Evolutionary conservation across 2,329 filamentous ascomycete genomes (phyloP).

Genomic region (Pseudocercospora eumusae): DNA sequence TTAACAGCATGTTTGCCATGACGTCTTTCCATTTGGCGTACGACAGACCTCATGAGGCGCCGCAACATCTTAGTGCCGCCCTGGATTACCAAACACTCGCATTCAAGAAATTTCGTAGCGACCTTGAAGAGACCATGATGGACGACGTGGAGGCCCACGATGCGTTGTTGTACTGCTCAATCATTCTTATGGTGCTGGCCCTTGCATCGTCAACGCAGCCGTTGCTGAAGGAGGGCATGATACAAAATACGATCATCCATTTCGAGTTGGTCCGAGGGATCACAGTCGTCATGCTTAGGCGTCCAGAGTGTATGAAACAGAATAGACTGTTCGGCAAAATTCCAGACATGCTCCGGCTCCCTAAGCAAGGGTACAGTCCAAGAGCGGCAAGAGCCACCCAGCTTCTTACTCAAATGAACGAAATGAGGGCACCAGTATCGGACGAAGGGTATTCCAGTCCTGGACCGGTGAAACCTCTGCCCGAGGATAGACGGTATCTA

Average conservation of each 20-base stretch:
- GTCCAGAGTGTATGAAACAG: constrained; percentile 15
- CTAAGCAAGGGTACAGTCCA: constrained; percentile 2
- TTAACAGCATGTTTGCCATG: constrained; percentile 22
- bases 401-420: constrained; percentile 13
- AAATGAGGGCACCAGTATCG: not conserved
- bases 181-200: constrained; percentile 22
- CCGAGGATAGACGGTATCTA: constrained; percentile 5
- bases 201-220: constrained; percentile 21
- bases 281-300: constrained; percentile 20
- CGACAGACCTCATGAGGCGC: constrained; percentile 12
- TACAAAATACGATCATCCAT: constrained; percentile 18
- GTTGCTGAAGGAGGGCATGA: constrained; percentile 16
- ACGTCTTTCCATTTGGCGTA: constrained; percentile 24
- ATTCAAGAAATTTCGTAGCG: constrained; percentile 17
- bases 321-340: constrained; percentile 14
- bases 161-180: constrained; percentile 20
- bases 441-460: not conserved
- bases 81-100: constrained; percentile 21
- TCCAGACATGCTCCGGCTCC: constrained; percentile 16
- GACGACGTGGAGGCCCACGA: constrained; percentile 20
- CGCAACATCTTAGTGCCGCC: constrained; percentile 18
- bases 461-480: not conserved
- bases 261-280: constrained; percentile 21
- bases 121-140: constrained; percentile 1
- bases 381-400: not conserved